Percentiles rank a stretch among this genome's conserved stretches.
Evolutionary conservation across 1,284 basidiomycete genomes (phyloP).

Genomic region (Leccinum pachyderme): DNA sequence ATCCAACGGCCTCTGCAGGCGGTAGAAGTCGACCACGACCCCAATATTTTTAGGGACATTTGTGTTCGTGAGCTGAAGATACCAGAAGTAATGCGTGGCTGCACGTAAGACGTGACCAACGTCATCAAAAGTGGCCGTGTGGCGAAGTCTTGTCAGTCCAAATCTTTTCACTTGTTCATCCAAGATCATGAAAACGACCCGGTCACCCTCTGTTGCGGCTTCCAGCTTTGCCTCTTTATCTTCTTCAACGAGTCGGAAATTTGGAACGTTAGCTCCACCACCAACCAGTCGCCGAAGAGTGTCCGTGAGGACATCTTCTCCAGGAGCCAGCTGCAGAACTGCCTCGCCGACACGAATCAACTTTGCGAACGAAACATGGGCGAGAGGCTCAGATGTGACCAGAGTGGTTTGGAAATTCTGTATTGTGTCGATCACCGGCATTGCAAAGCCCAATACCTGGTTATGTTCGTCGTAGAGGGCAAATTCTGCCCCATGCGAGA

Average conservation of each 20-base stretch:
- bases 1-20: not conserved
- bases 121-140: not conserved
- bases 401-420: conserved; percentile 18
- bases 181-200: conserved; percentile 11
- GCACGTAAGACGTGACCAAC: conserved; percentile 6
- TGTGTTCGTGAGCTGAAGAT: conserved; percentile 14
- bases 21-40: conserved; percentile 6
- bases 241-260: not conserved
- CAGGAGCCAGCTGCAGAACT: conserved; percentile 3
- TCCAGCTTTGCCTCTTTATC: conserved; percentile 10
- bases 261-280: not conserved
- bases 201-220: not conserved
- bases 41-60: not conserved
- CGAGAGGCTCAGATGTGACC: not conserved
- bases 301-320: conserved; percentile 1
- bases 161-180: conserved; percentile 10
- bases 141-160: conserved; percentile 8
- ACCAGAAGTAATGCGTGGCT: conserved; percentile 21
- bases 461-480: conserved; percentile 9
- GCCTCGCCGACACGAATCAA: conserved; percentile 11
- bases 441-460: not conserved
- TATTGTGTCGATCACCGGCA: conserved; percentile 1
- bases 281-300: not conserved
- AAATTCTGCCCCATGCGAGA: conserved; percentile 11
- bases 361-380: conserved; percentile 6